Percentiles rank a stretch among this genome's conserved stretches.
phyloP scores from a whole-genome alignment of 73 alveolate genomes.

The Symbiodinium pilosum region DNA sequence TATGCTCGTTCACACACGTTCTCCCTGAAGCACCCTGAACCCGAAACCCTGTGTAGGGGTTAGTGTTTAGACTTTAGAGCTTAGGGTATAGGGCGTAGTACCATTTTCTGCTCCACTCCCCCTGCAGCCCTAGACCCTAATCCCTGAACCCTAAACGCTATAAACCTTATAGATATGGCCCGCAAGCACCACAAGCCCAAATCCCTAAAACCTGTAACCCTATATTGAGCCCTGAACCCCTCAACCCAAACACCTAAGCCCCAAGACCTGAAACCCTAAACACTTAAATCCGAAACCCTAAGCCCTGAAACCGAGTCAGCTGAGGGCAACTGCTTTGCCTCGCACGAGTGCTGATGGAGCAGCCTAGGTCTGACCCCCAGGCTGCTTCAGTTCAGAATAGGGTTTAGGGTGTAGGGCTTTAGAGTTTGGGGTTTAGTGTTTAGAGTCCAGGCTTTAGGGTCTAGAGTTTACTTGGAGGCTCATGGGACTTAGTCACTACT shows the following conservation, averaged over 20 bases:
- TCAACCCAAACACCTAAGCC: not conserved
- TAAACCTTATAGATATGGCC: not conserved
- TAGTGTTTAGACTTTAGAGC: too few species aligned
- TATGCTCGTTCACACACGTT: too few species aligned
- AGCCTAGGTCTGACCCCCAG: not conserved
- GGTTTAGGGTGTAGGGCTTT: not conserved
- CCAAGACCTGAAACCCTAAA: not conserved
- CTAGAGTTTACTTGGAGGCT: not conserved
- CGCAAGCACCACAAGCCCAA: not conserved
- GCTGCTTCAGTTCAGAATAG: not conserved
- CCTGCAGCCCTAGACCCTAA: too few species aligned
- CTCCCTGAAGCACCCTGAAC: too few species aligned
- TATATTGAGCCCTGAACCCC: not conserved
- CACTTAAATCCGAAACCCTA: not conserved
- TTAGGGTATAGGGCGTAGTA: too few species aligned
- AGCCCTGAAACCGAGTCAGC: not conserved
- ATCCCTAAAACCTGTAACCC: not conserved
- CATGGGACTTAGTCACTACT: not conserved
- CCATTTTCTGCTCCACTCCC: too few species aligned
- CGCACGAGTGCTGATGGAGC: constrained; percentile 65
- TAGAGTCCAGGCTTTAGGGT: not conserved
- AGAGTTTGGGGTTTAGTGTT: not conserved
- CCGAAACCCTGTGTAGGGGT: too few species aligned
- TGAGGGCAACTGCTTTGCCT: constrained; percentile 58
- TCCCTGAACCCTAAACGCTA: too few species aligned